phyloP scores from a whole-genome alignment of 2,329 filamentous ascomycete genomes.

The Ophiosphaerella korrae region DNA sequence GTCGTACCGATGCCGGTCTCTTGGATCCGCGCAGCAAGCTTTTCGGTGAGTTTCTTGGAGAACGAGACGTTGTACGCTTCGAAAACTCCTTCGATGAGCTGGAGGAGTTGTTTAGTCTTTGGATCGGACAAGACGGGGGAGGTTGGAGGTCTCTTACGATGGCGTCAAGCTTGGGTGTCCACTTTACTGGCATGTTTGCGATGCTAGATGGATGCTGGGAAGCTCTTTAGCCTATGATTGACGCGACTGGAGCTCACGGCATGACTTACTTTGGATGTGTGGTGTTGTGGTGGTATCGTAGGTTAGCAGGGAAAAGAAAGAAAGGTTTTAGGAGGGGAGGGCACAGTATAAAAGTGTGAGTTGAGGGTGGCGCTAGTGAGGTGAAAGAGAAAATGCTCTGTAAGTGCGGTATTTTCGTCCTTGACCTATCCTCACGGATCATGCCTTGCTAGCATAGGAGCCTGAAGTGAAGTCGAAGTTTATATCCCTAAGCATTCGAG shows the following conservation, averaged over 20 bases:
- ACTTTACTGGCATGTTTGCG: background rate
- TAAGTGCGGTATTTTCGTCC: background rate
- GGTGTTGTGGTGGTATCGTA: background rate
- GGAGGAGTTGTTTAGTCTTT: background rate
- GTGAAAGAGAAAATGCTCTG: background rate
- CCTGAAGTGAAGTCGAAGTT: no score
- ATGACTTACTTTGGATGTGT: no score
- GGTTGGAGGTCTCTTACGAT: background rate
- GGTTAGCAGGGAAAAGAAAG: background rate
- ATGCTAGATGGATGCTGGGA: background rate
- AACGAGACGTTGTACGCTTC: conserved; percentile 9
- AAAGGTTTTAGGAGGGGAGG: background rate
- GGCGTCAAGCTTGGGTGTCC: conserved; percentile 1
- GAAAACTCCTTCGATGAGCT: conserved; percentile 1
- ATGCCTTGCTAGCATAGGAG: background rate
- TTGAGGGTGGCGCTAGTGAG: background rate
- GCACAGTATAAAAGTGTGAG: background rate
- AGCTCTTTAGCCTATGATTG: background rate
- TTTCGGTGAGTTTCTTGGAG: conserved; percentile 14
- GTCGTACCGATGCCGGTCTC: conserved; percentile 11
- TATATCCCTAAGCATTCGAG: no score
- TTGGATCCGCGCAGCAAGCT: conserved; percentile 14
- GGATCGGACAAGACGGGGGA: background rate
- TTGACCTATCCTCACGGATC: background rate
- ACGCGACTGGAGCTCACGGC: background rate